These are phyloP conservation scores for Cokeromyces recurvatus DNA, from an alignment of 371 early-diverging fungal species.

Conservation along the genomic window DNA sequence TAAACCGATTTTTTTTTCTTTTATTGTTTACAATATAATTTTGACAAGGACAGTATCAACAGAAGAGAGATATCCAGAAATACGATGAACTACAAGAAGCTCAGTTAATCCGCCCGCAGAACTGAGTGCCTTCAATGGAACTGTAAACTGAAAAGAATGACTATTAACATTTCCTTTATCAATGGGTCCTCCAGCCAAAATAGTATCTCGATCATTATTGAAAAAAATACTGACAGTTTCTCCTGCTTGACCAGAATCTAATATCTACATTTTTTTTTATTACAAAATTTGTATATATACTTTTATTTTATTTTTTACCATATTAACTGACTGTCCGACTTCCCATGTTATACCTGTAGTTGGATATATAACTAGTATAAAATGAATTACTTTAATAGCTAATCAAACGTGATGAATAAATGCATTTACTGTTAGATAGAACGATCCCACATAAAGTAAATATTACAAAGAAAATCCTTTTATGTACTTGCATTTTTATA, in stretches of 20 bases:
- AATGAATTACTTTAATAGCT: no score
- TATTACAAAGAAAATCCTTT: no score
- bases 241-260: neutral
- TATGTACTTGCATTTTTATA: no score
- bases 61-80: conserved; percentile 1
- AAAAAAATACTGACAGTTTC: conserved; percentile 10
- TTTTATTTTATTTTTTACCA: conserved; percentile 3
- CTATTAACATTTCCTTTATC: neutral
- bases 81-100: conserved; percentile 10
- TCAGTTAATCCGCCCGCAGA: conserved; percentile 2
- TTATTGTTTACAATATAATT: conserved; percentile 1
- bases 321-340: conserved; percentile 3
- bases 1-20: neutral
- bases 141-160: conserved; percentile 3
- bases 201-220: conserved; percentile 3
- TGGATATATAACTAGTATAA: conserved; percentile 7
- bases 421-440: no score
- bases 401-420: no score
- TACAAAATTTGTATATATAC: neutral
- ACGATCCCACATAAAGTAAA: no score
- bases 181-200: conserved; percentile 6
- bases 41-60: conserved; percentile 8
- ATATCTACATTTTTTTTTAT: neutral
- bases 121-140: conserved; percentile 1
- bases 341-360: conserved; percentile 2